phyloP scores from a whole-genome alignment of 192 early-diverging fungal genomes.

The Jimgerdemannia lactiflua region DNA sequence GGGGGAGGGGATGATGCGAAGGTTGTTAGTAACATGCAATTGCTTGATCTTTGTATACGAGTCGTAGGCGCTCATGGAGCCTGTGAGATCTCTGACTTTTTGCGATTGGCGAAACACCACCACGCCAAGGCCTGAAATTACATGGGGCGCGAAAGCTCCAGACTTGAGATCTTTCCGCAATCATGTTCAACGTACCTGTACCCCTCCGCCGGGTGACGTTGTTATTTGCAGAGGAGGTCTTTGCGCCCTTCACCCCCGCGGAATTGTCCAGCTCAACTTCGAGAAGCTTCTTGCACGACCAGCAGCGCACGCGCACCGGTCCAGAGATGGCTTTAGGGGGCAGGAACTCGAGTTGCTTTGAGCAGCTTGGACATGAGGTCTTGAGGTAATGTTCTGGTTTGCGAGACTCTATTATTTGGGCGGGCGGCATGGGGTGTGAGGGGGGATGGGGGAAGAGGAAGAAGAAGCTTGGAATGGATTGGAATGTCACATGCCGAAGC shows the following conservation, averaged over 20 bases:
- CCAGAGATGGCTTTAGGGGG: conserved; percentile 24
- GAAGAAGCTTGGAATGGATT: no score
- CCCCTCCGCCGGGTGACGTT: conserved; percentile 7
- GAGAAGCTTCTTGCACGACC: conserved; percentile 43
- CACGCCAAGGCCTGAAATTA: no score
- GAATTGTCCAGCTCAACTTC: conserved; percentile 35
- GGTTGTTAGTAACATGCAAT: no score
- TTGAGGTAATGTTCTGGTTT: conserved; percentile 1
- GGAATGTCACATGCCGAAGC: no score
- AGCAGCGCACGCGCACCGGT: conserved; percentile 51
- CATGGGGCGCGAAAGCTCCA: no score
- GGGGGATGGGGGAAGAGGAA: no score
- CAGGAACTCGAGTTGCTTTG: conserved; percentile 48
- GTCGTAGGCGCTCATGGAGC: no score
- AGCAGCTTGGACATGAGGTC: conserved; percentile 46
- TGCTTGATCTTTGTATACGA: no score
- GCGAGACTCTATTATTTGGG: not conserved
- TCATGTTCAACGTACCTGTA: conserved; percentile 21
- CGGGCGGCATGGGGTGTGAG: not conserved
- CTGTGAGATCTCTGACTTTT: no score
- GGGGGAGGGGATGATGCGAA: no score
- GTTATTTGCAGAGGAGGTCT: conserved; percentile 6
- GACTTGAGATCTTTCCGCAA: no score
- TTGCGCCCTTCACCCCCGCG: conserved; percentile 27
- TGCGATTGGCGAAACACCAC: no score